Conservation (phyloP, 148 eudicot genomes). For the Silene latifolia region DNA sequence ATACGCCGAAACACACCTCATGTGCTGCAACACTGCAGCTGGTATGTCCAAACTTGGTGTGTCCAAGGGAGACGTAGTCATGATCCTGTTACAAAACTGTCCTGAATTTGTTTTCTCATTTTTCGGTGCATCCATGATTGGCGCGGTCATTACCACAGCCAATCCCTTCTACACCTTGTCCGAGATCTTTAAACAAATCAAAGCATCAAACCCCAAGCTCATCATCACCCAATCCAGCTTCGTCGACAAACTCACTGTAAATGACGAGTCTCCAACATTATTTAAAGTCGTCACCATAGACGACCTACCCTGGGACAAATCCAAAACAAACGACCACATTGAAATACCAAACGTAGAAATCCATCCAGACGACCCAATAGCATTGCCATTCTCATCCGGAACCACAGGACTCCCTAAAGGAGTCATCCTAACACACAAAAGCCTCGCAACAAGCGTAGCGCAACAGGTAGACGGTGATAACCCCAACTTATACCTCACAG, state of each 20-base stretch:
- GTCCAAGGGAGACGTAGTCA: conserved; percentile 50
- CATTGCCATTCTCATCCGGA: conserved; percentile 87
- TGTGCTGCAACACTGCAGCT: conserved; percentile 48
- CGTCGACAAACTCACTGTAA: conserved; percentile 36
- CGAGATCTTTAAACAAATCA: conserved; percentile 59
- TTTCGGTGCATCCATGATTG: conserved; percentile 75
- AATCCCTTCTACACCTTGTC: conserved; percentile 68
- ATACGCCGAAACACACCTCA: conserved; percentile 51
- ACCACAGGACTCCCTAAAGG: conserved; percentile 91
- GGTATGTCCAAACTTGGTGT: conserved; percentile 50
- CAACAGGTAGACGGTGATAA: conserved; percentile 95
- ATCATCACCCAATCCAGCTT: conserved; percentile 61
- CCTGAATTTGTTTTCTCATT: conserved; percentile 70
- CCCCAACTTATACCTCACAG: conserved; percentile 56
- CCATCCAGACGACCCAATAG: conserved; percentile 55
- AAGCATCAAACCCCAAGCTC: conserved; percentile 39
- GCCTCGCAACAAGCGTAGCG: conserved; percentile 67
- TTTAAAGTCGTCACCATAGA: conserved; percentile 50
- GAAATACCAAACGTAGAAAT: conserved; percentile 36
- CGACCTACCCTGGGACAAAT: conserved; percentile 29
- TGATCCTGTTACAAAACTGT: conserved; percentile 66
- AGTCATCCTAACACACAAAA: conserved; percentile 73
- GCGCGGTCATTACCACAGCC: conserved; percentile 64
- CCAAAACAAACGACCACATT: too few relatives aligned
- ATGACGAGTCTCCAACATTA: too few relatives aligned